Base-by-base conservation (phyloP, 2,329 filamentous ascomycete species). In the Alternaria postmessia region DNA sequence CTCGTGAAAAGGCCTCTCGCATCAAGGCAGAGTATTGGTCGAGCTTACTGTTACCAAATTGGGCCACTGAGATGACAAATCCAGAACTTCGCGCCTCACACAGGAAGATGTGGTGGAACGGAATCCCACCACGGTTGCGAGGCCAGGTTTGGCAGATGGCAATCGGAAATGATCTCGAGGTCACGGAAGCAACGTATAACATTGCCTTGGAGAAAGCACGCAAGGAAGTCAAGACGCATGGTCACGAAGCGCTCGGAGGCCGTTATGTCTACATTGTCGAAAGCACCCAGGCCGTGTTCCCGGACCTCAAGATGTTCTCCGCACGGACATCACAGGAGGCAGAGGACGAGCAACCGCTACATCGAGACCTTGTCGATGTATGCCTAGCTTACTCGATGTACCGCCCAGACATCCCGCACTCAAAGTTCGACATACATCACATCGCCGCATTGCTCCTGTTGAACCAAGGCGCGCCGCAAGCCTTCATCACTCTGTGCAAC, bases 361-460 rank as follows among this genome's bases (percentile, higher is more conserved):
- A 94, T 72, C 82, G 87, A 58, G 83, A 85, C 38, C 81, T 95
- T 30, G 81, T 90, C 18, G 88, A 94, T 72, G 87, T 95, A 9
- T 82, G 94, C 61, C 88, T 88, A 70, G 92, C 92, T 7, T 94
- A 94, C 77, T 85, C 89, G 55, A 91, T 93, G 86, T 95, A 95
- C 78, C 86, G 92, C 62, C 90, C 88, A 66, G 92, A 95, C 73
- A 90, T 94, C 70, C 91, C 91, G 63, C 93, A 93, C 71, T 54
- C 60, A 12, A 85, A 92, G 58, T 84, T 85, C 63, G 91, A 91
- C 54, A 91, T 89, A 66, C 91, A 93, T 73, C 89, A 89, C 22
- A 88, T 92, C 65, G 91, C 91, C 2, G 92, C 89, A 0, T 81
- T 93, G 16, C 83, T 93, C 2, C 84, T 94, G 2, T 85, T 94